Evolutionary conservation across 2,329 filamentous ascomycete species (phyloP).

Genomic region (Dothistroma septosporum): DNA sequence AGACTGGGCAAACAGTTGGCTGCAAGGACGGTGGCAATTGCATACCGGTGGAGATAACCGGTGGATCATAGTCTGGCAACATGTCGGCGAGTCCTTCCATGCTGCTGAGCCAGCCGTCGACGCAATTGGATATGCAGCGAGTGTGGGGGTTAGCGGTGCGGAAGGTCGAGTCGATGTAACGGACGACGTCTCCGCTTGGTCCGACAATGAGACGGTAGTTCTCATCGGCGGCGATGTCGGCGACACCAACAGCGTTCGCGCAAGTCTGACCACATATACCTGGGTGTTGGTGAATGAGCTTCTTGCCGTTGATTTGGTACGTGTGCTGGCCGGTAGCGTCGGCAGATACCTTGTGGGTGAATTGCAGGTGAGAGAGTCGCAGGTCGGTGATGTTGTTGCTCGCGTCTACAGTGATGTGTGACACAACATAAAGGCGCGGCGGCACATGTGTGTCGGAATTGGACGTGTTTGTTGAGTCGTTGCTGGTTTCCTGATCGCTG

Average conservation of each 20-base stretch:
- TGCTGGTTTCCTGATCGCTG: slow-evolving; percentile 5
- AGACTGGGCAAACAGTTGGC: slow-evolving; percentile 27
- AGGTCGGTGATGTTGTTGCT: slow-evolving; percentile 14
- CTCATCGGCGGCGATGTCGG: slow-evolving; percentile 10
- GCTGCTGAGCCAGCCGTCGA: slow-evolving; percentile 16
- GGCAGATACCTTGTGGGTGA: slow-evolving; percentile 9
- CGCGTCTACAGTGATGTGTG: slow-evolving; percentile 12
- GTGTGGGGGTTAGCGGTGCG: slow-evolving; percentile 9
- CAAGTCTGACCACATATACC: slow-evolving; percentile 5
- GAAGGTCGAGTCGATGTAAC: slow-evolving; percentile 9
- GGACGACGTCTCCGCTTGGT: slow-evolving; percentile 23
- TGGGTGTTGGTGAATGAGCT: slow-evolving; percentile 10
- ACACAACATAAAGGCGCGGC: slow-evolving; percentile 14
- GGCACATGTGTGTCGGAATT: slow-evolving; percentile 2
- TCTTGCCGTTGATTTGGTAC: slow-evolving; percentile 25
- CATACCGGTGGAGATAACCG: slow-evolving; percentile 3
- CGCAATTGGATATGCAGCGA: slow-evolving; percentile 13
- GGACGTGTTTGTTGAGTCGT: slow-evolving; percentile 4
- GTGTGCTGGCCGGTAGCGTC: slow-evolving; percentile 6
- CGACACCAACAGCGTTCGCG: slow-evolving; percentile 10
- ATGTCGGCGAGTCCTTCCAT: slow-evolving; percentile 13
- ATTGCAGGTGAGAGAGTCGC: slow-evolving; percentile 12
- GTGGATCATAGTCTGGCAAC: slow-evolving; percentile 21
- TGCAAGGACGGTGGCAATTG: slow-evolving; percentile 10
- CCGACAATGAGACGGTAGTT: slow-evolving; percentile 13